Base-by-base conservation (phyloP, 2,329 filamentous ascomycete species). In the Cercospora berteroae region DNA sequence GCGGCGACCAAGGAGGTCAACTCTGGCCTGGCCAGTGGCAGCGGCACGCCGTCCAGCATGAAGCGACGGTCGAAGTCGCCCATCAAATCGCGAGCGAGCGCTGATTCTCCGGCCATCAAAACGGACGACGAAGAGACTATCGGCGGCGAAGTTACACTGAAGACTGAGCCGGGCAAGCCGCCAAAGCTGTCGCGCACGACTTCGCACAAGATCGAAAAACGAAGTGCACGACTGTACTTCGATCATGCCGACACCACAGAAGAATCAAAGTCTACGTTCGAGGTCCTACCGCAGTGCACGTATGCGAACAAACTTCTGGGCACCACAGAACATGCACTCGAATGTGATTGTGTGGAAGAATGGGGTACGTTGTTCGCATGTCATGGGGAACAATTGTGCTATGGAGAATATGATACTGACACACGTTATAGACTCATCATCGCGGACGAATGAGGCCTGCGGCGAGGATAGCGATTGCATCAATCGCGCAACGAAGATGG, bases 401-500 rank as follows among this genome's bases (percentile, higher is more conserved):
- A 16, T 31, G n/a, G 31, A 25, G 55, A 39, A 20, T 39, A 60
- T n/a, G 9, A 3, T 64, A 16, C 64, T 67, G 31, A 68, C 36
- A 23, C 29, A 23, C 55, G 48, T 33, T 67, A 52, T 74, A 88
- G 86, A 88, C 76, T 55, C 82, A 61, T 75, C 80, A 18, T 80
- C 81, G 25, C 80, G 81, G 69, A 80, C 77, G 66, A 99, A 99
- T 79, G 81, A 90, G 80, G 94, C 95, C 60, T 99, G 95, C 79
- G 94, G 92, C 72, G 94, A 97, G 75, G 93, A 97, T 80, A 96
- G 94, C 16, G 94, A 98, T 80, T 99, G 95, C 81, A 99, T 99
- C 84, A 99, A 99, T 80, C 91, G 95, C 75, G 92, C 93, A 66
- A 98, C 94, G 67, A 98, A 97, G 80, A 97, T 98, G 88, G 95